Evolutionary conservation across 2,329 filamentous ascomycete genomes (phyloP).

Genomic region (Hawksworthiomyces lignivorus): DNA sequence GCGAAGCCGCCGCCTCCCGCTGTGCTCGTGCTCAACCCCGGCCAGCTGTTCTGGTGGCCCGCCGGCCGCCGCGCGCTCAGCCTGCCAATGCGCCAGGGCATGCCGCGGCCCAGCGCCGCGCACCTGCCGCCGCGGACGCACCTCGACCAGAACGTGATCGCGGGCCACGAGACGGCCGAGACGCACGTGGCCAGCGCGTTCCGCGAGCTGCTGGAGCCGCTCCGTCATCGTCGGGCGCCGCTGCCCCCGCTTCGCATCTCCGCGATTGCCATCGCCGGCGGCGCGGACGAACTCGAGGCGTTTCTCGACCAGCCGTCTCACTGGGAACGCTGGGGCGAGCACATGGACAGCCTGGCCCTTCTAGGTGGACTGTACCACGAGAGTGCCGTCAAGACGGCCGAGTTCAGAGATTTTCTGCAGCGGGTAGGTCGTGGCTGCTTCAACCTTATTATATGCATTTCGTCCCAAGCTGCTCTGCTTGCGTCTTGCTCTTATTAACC

Average conservation of each 20-base stretch:
- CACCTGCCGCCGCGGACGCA: slow-evolving; percentile 44
- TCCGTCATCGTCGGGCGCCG: slow-evolving; percentile 24
- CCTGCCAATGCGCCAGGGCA: slow-evolving; percentile 43
- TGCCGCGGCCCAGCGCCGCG: slow-evolving; percentile 56
- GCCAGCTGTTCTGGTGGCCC: slow-evolving; percentile 71
- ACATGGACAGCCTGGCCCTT: slow-evolving; percentile 41
- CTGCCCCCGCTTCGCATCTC: slow-evolving; percentile 52
- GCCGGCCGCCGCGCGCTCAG: slow-evolving; percentile 54
- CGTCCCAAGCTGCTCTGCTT: slow-evolving; percentile 12
- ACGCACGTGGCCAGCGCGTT: slow-evolving; percentile 65
- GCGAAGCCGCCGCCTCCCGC: slow-evolving; percentile 34
- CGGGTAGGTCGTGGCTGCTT: slow-evolving; percentile 37
- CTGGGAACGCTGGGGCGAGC: slow-evolving; percentile 37
- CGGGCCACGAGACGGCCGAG: slow-evolving; percentile 45
- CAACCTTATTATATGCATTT: neutral
- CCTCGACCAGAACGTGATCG: slow-evolving; percentile 50
- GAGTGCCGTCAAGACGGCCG: slow-evolving; percentile 32
- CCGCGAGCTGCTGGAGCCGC: slow-evolving; percentile 46
- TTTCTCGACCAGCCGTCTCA: slow-evolving; percentile 51
- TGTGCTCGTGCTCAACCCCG: slow-evolving; percentile 70
- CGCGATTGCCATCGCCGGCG: slow-evolving; percentile 63
- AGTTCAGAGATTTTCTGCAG: slow-evolving; percentile 42
- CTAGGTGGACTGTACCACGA: slow-evolving; percentile 38
- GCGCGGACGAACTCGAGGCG: slow-evolving; percentile 47
- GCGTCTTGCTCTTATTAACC: slow-evolving; percentile 12